Base-by-base conservation (phyloP, 106 monocot species). In the Hemerocallis citrina region DNA sequence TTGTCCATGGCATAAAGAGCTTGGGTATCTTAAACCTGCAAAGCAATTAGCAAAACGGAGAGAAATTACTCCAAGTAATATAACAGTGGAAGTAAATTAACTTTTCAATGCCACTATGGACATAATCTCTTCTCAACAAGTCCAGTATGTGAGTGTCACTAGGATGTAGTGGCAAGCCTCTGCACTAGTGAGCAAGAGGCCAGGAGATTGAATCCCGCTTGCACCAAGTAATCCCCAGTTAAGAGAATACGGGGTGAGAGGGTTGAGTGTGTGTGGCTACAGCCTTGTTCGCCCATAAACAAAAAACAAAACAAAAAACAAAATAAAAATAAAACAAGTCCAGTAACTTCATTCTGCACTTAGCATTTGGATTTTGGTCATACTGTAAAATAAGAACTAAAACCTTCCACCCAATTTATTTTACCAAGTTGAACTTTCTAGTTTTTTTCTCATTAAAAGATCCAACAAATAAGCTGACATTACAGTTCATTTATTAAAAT, bases 11-110 rank as follows among this genome's bases (percentile, higher is more conserved):
- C 1, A 86, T 57, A 50, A 43, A 89, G 20, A 69, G 32, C 57
- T 78, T 89, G 29, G 93, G 93, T 55, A 81, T 80, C 64, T 94
- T 94, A 73, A 83, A 94, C 60, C 94, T 94, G 80, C 46, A 63
- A 19, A 43, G 4, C 11, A 5, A 8, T 14, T 12, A 1, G 40
- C 7, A 38, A 59, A 39, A 59, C 12, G 13, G 23, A 23, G 7
- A 3, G 43, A 30, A 44, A 44, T 44, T 17, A 43, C 4, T 29
- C 27, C 15, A 30, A 62, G 7, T 1, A 4, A 60, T 23, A 40
- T 24, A 41, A 13, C 25, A 10, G 6, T 24, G 39, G 25, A 1
- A 41, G 16, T 12, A 25, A 40, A 31, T n/a, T n/a, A 36, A 6
- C 19, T 57, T 7, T 35, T 4, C 33, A 57, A 1, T 3, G 36